A percentile compares a stretch with the other conserved stretches of the same genome.
These are phyloP conservation scores for Lathyrus aphaca DNA, from an alignment of 306 rosid species.

Conservation along the genomic window DNA sequence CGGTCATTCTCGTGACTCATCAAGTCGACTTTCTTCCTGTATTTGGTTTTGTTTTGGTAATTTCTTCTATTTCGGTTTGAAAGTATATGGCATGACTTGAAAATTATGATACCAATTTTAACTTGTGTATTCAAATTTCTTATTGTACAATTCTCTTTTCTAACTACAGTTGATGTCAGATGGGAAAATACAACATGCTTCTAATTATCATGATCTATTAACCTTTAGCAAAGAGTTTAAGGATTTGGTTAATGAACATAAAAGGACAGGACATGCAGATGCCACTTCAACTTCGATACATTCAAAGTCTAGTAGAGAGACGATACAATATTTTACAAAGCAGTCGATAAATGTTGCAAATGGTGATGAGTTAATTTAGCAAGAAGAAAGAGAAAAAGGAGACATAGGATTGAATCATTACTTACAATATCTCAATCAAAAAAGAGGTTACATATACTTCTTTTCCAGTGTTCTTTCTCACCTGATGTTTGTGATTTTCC, in stretches of 20 bases:
- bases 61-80: too few species aligned
- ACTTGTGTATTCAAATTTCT: too few species aligned
- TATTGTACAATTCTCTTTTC: too few species aligned
- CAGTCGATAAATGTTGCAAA: not conserved
- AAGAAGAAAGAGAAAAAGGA: slow-evolving; percentile 47
- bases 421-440: slow-evolving; percentile 52
- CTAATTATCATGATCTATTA: too few species aligned
- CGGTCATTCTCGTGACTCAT: too few species aligned
- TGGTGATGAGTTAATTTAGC: slow-evolving; percentile 36
- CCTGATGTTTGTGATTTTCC: slow-evolving; percentile 40
- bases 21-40: too few species aligned
- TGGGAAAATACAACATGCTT: too few species aligned
- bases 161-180: too few species aligned
- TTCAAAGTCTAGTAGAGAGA: slow-evolving; percentile 29
- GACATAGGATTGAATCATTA: slow-evolving; percentile 56
- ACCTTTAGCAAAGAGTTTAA: slow-evolving; percentile 50
- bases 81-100: too few species aligned
- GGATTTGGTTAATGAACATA: slow-evolving; percentile 61
- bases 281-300: not conserved
- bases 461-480: slow-evolving; percentile 23
- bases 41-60: too few species aligned
- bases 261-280: slow-evolving; percentile 33
- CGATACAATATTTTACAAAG: slow-evolving; percentile 5
- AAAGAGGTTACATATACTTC: slow-evolving; percentile 44
- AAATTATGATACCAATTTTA: too few species aligned